Evolutionary conservation across 257 asterid genomes (phyloP).

Genomic region (Jasminum sambac): DNA sequence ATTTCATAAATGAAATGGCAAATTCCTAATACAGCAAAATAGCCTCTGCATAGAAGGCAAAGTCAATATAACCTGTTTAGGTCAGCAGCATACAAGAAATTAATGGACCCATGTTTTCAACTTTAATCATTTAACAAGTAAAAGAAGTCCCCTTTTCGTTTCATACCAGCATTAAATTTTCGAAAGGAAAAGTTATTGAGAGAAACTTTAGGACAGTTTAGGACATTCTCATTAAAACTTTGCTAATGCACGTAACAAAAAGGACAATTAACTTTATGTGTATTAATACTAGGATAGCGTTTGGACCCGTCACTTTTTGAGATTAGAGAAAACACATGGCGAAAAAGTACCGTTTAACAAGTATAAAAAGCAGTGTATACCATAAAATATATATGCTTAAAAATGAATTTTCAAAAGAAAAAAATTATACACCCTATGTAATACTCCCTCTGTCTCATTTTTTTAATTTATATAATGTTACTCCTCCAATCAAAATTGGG

Average conservation of each 20-base stretch:
- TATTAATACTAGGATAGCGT: too few species aligned
- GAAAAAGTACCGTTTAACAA: too few species aligned
- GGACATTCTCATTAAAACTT: background rate
- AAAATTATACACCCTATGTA: too few species aligned
- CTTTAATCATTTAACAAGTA: background rate
- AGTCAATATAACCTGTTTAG: constrained; percentile 16
- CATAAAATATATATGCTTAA: too few species aligned
- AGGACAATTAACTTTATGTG: constrained; percentile 15
- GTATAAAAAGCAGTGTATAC: too few species aligned
- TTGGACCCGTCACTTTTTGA: too few species aligned
- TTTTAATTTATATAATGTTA: too few species aligned
- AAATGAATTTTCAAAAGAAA: too few species aligned
- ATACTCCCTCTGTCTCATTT: too few species aligned
- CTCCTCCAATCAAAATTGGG: too few species aligned
- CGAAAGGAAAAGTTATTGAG: background rate
- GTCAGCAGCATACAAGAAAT: constrained; percentile 13
- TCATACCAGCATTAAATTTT: background rate
- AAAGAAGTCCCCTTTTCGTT: background rate
- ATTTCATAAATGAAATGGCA: background rate
- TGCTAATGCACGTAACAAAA: background rate
- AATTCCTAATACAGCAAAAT: background rate
- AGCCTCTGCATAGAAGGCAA: background rate
- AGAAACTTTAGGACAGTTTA: background rate
- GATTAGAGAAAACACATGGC: too few species aligned
- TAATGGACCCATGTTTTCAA: constrained; percentile 23